Evolutionary conservation across 2,329 filamentous ascomycete species (phyloP), one percentile per base, ranked within the genome.

Genomic region (Trichoderma polysporum): DNA sequence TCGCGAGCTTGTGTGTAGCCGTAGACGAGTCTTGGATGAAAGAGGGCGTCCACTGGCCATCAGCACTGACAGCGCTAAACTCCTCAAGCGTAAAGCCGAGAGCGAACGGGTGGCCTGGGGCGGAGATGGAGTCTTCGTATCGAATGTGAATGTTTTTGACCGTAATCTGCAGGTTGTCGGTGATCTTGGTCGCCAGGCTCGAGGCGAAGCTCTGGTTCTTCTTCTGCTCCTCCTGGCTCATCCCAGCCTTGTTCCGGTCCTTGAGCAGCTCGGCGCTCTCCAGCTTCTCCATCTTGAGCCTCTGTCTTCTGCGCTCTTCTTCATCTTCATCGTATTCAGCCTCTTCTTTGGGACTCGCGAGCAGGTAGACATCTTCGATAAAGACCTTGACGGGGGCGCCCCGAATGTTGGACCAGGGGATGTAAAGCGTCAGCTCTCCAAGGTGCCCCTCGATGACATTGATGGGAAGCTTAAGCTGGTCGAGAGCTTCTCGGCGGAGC

Each of bases 131-230:
- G 79, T 99, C 95, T 79, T 99, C 95, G 79, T 99, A 99, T 73
- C 95, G 92, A 70, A 99, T 88, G 78, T 99, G 95, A 68, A 99
- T 97, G 77, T 98, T 99, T 84, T 97, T 98, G 79, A 99, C 90
- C 27, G 91, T 95, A 73, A 99, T 92, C 79, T 99, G 95, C 47
- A 99, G 84, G 75, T 99, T 99, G 84, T 99, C 95, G 75, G 98
- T 93, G 75, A 99, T 97, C 73, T 97, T 97, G 41, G 94, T 97
- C 56, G 94, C 90, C 72, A 99, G 80, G 77, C 94, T 98, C 73
- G 97, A 90, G 4, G 94, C 97, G 75, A 99, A 99, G 79, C 93
- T 97, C 82, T 99, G 94, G 77, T 92, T 97, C 81, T 97, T 97
- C 79, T 97, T 91, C 78, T 98, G 92, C 77, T 99, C 95, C 77